A percentile compares a stretch with the other conserved stretches of the same genome.
Evolutionary conservation across 306 rosid species (phyloP).

Genomic region (Potentilla sterilis): DNA sequence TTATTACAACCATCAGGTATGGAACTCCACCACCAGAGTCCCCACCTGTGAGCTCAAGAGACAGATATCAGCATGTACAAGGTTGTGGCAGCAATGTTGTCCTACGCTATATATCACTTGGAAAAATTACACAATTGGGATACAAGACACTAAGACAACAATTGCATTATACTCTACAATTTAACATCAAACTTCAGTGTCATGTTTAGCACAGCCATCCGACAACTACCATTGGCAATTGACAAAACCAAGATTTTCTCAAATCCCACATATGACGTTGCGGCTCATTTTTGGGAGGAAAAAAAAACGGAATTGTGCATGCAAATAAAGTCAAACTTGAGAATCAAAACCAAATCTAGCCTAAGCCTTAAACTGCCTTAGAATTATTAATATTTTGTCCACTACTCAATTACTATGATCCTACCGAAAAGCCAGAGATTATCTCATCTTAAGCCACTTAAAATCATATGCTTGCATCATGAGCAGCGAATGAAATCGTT

Average conservation of each 20-base stretch:
- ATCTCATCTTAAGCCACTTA: not conserved
- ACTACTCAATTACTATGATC: not conserved
- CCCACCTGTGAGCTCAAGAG: not conserved
- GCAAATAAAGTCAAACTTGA: not conserved
- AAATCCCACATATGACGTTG: not conserved
- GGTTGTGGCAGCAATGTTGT: not conserved
- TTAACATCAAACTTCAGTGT: not conserved
- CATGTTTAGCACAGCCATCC: not conserved
- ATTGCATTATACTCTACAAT: not conserved
- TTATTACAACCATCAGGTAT: not conserved
- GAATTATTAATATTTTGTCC: not conserved
- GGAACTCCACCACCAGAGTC: not conserved
- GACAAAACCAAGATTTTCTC: conserved; percentile 6
- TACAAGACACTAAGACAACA: not conserved
- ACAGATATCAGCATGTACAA: not conserved
- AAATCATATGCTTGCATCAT: not conserved
- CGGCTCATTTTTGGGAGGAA: not conserved
- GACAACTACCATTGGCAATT: not conserved
- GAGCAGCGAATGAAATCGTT: not conserved
- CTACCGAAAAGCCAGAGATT: not conserved
- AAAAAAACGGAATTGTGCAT: not conserved
- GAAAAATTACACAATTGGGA: not conserved
- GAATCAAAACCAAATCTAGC: not conserved
- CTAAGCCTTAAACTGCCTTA: not conserved
- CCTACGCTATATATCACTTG: not conserved